Evolutionary conservation across 176 grass and related monocot genomes (phyloP).

Genomic region (Phoenix dactylifera): DNA sequence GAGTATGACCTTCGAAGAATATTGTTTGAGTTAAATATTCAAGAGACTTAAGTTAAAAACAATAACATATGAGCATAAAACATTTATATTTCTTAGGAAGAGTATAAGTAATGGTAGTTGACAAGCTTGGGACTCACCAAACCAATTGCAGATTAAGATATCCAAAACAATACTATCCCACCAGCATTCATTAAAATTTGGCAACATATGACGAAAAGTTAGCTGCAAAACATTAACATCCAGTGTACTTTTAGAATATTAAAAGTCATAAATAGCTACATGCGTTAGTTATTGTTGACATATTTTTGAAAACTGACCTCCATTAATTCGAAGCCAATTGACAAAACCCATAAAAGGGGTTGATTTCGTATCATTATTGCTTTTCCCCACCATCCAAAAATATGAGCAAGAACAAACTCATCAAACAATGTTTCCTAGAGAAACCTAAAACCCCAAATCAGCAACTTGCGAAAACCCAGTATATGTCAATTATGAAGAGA

Average conservation of each 20-base stretch:
- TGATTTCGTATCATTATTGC: constrained; percentile 99
- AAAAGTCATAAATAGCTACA: background rate
- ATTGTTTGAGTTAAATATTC: too few relatives aligned
- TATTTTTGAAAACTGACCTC: constrained; percentile 34
- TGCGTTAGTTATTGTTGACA: too few relatives aligned
- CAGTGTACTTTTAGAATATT: background rate
- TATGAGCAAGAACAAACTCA: constrained; percentile 96
- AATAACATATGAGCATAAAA: too few relatives aligned
- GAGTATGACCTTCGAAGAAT: too few relatives aligned
- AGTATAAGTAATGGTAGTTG: background rate
- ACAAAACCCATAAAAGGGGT: constrained; percentile 94
- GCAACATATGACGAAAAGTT: constrained; percentile 99
- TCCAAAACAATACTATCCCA: constrained; percentile 98
- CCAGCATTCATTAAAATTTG: constrained; percentile 99
- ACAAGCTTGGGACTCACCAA: constrained; percentile 54
- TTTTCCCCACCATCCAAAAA: constrained; percentile 99
- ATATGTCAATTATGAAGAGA: too few relatives aligned
- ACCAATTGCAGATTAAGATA: constrained; percentile 99
- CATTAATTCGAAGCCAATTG: constrained; percentile 98
- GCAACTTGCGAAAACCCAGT: constrained; percentile 35
- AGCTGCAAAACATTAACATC: constrained; percentile 36
- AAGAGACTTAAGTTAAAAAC: too few relatives aligned
- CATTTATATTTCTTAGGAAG: constrained; percentile 16
- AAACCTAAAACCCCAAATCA: constrained; percentile 76
- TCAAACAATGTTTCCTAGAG: constrained; percentile 97